Percentiles rank a stretch among this genome's conserved stretches.
Conservation (phyloP, 495 filamentous ascomycete genomes). For the Penicillium subrubescens region DNA sequence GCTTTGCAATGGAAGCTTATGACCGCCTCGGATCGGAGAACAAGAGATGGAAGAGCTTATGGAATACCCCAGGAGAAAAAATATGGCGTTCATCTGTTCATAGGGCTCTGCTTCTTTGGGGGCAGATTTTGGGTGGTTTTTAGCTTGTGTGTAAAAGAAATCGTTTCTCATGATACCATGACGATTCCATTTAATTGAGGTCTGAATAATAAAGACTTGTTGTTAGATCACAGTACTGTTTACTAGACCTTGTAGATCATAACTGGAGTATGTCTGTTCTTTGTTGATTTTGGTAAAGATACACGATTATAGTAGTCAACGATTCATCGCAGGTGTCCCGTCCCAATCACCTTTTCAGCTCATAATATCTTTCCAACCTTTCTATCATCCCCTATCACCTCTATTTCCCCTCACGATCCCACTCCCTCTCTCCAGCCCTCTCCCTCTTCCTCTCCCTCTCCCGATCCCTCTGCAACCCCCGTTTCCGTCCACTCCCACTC, state of each 20-base stretch:
- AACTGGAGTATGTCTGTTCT: not conserved
- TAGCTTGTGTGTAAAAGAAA: slow-evolving; percentile 3
- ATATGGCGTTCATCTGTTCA: slow-evolving; percentile 14
- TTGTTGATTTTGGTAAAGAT: not conserved
- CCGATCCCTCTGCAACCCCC: slow-evolving; percentile 41
- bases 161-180: slow-evolving; percentile 3
- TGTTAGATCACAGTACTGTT: not conserved
- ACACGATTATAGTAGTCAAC: too few species aligned
- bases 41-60: not conserved
- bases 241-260: not conserved
- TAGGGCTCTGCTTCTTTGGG: slow-evolving; percentile 1
- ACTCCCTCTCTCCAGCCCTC: slow-evolving; percentile 40
- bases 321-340: too few species aligned
- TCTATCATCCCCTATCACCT: not conserved
- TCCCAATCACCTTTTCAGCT: not conserved
- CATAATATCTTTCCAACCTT: not conserved
- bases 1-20: not conserved
- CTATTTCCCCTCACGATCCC: slow-evolving; percentile 30
- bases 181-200: not conserved
- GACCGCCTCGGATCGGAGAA: not conserved
- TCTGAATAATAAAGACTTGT: not conserved
- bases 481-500: slow-evolving; percentile 17
- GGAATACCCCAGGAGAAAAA: slow-evolving; percentile 9
- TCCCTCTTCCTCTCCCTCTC: slow-evolving; percentile 45
- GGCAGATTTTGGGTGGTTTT: not conserved